Base-by-base conservation (phyloP, 305 asterid genomes). In the Solanum hybrid region DNA sequence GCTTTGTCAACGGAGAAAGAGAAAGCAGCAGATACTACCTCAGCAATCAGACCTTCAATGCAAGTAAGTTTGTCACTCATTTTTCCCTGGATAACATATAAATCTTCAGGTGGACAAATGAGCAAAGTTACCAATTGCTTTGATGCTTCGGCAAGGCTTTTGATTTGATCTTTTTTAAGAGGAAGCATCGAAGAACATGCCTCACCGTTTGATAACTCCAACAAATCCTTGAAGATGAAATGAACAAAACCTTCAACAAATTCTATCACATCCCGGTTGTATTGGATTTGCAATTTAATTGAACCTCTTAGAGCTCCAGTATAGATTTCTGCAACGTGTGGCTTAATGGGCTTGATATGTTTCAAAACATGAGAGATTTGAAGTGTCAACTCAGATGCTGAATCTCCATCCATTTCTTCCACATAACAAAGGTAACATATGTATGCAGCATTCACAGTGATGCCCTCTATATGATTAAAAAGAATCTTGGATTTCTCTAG, bases 81-180 rank as follows among this genome's bases (percentile, higher is more conserved):
- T 66, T 17, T 35, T 13, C 10, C 38, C 26, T 19, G 64, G 2
- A n/a, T 24, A 3, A 73, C 22, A 72, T 14, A 42, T 45, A 45
- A 5, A 45, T 45, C 60, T 5, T 45, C 60, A 0, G 60, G 60
- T 45, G 60, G 60, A 86, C 24, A 38, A 66, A 78, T 17, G 17
- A 66, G 84, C 8, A 89, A 87, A 29, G 89, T 78, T 26, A 78
- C n/a, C 77, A 90, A 87, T 31, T 75, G 80, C 37, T 75, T 75
- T 75, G 80, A 14, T 75, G 24, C 80, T 6, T 29, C 37, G 9
- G 3, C 24, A 26, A 71, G 15, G 75, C 75, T 66, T 66, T 9
- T 10, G 77, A 26, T 26, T 26, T 71, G 77, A 26, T 71, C 77
- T 17, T 71, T 71, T 26, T 14, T 31, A 75, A 31, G 80, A 75